Evolutionary conservation across 768 basidiomycete species (phyloP), one percentile per base, ranked within the genome.

Genomic region (Amylocystis lapponica): DNA sequence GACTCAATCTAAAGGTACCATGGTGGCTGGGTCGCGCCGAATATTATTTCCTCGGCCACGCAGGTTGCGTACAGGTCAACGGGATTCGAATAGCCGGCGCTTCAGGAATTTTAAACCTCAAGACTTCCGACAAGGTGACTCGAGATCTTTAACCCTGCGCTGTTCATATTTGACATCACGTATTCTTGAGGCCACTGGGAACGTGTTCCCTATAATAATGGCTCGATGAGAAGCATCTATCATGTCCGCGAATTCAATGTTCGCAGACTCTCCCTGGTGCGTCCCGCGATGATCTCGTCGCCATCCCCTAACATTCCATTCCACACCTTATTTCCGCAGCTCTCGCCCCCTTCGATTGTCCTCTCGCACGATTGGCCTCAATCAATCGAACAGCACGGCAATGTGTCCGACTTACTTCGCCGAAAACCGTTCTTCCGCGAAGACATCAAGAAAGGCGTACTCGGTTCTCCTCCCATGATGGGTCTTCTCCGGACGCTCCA

Each of bases 301-400:
- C 29, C 12, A 36, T 41, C 31, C 32, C 17, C 43, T n/a, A 14
- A 30, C 11, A 14, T 1, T 11, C 19, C 39, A 10, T 20, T 21
- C 5, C n/a, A n/a, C 19, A 31, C 30, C 3, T 32, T 5, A 26
- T 7, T 9, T 17, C 5, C 34, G 20, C 44, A 74, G 86, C 69
- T 86, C 27, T 71, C 81, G 4, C 68, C 72, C 9, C 75, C 82
- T 5, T 65, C 80, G 22, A 75, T 98, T 21, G 89, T 97, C 69
- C 72, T 98, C 27, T 97, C 94, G 2, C 95, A 99, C 59, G 96
- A 98, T 63, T 99, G 95, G 96, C 96, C 96, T 0, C 74, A 78
- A 31, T 72, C 72, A 2, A 93, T 99, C 41, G 91, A 86, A 46
- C 78, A 80, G 8, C 72, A 92, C 50, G 93, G 94, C 14, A 75